Evolutionary conservation across 2,329 filamentous ascomycete species (phyloP).

Genomic region (Ophiobolus disseminans): DNA sequence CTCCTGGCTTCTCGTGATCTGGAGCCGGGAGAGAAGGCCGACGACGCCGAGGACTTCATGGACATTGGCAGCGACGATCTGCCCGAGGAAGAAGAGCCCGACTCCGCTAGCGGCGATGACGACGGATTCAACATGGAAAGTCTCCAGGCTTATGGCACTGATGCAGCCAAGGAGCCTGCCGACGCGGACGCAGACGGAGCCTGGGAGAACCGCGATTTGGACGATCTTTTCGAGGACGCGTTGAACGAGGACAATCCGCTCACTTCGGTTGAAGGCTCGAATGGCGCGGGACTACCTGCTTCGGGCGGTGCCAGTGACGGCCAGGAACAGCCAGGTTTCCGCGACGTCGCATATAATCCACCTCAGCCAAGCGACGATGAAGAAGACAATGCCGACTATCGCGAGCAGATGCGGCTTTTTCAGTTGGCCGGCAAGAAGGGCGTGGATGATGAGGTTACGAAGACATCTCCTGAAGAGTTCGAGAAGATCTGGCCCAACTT

Average conservation of each 20-base stretch:
- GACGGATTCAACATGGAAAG: constrained; percentile 28
- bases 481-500: constrained; percentile 84
- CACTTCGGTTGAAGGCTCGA: constrained; percentile 36
- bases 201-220: constrained; percentile 24
- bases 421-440: constrained; percentile 38
- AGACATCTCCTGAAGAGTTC: constrained; percentile 77
- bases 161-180: constrained; percentile 19
- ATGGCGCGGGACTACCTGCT: constrained; percentile 11
- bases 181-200: constrained; percentile 61
- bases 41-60: constrained; percentile 88
- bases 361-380: constrained; percentile 35
- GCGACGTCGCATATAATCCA: constrained; percentile 20
- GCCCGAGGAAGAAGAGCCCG: constrained; percentile 72
- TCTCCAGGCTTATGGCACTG: constrained; percentile 33
- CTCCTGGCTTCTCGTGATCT: constrained; percentile 46
- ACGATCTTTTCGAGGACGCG: constrained; percentile 29
- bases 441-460: constrained; percentile 69
- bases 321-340: constrained; percentile 26
- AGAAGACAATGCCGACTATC: constrained; percentile 42
- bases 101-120: constrained; percentile 23
- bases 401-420: constrained; percentile 46
- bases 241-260: constrained; percentile 50
- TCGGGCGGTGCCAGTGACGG: constrained; percentile 13
- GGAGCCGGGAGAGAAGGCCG: constrained; percentile 76
- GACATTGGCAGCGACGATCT: constrained; percentile 93